Conservation (phyloP, 208 protist genomes). For the Paratrypanosoma confusum region DNA sequence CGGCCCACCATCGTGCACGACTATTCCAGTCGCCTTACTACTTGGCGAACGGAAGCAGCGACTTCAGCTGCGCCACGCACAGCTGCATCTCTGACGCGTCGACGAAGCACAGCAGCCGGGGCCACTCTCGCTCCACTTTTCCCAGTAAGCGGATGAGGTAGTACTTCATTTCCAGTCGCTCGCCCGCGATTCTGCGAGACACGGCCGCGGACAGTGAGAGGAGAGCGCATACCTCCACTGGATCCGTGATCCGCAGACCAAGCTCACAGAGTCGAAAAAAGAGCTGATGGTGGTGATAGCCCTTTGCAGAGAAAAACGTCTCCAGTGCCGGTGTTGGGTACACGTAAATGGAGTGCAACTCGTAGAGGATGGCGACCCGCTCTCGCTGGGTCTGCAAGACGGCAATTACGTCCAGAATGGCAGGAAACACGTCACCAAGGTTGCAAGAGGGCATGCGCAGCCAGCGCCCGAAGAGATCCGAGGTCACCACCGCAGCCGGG, state of each 20-base stretch:
- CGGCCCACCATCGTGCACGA: too few species aligned
- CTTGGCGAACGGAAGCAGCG: too few species aligned
- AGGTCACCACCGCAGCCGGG: not conserved
- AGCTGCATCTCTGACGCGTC: too few species aligned
- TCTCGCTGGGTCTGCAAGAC: not conserved
- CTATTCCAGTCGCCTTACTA: too few species aligned
- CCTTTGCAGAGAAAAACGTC: constrained; percentile 14
- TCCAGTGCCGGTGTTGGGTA: constrained; percentile 10
- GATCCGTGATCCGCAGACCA: constrained; percentile 1
- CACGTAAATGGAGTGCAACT: constrained; percentile 13
- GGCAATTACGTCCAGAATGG: not conserved
- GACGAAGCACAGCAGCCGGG: too few species aligned
- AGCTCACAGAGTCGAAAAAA: constrained; percentile 14
- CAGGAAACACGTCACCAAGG: not conserved
- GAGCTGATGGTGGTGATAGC: constrained; percentile 8
- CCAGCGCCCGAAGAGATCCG: constrained; percentile 4
- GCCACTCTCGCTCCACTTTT: constrained; percentile 12
- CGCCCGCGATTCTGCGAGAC: constrained; percentile 16
- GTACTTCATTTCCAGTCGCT: constrained; percentile 30
- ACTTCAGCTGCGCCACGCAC: too few species aligned
- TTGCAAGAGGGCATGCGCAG: constrained; percentile 2
- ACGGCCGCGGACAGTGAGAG: constrained; percentile 14
- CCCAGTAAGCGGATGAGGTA: constrained; percentile 33
- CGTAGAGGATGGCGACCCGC: not conserved
- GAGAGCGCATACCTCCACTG: constrained; percentile 6